phyloP scores from a whole-genome alignment of 2,329 filamentous ascomycete species.

The Coniochaeta pulveracea region DNA sequence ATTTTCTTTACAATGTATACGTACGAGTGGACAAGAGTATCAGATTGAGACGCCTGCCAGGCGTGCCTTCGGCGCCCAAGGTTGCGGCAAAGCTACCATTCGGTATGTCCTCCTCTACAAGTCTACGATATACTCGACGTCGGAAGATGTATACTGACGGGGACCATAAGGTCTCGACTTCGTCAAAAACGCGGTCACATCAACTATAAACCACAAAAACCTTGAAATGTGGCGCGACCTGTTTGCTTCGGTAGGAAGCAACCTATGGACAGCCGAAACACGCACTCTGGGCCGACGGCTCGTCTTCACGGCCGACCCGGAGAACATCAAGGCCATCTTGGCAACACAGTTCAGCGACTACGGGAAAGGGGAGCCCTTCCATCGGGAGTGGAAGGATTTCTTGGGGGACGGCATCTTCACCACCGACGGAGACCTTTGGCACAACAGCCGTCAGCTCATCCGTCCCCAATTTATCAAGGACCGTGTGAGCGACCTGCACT shows the following conservation, averaged over 20 bases:
- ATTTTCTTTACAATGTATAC: slow-evolving; percentile 25
- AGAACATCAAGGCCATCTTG: slow-evolving; percentile 87
- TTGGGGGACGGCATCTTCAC: slow-evolving; percentile 69
- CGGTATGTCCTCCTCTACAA: slow-evolving; percentile 22
- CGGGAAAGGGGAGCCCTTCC: slow-evolving; percentile 69
- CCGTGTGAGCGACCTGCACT: slow-evolving; percentile 68
- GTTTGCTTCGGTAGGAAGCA: slow-evolving; percentile 29
- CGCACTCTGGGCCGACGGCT: slow-evolving; percentile 44
- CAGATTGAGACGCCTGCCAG: slow-evolving; percentile 33
- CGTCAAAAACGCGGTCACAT: slow-evolving; percentile 41
- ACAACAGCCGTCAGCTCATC: slow-evolving; percentile 68
- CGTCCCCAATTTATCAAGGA: slow-evolving; percentile 81
- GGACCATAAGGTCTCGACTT: slow-evolving; percentile 61
- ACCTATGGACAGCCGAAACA: slow-evolving; percentile 55
- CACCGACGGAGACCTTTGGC: slow-evolving; percentile 72
- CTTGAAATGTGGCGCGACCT: slow-evolving; percentile 48
- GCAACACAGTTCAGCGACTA: slow-evolving; percentile 78
- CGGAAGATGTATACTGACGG: no score
- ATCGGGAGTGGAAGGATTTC: slow-evolving; percentile 63
- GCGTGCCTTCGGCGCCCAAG: slow-evolving; percentile 27
- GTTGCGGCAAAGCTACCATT: slow-evolving; percentile 29
- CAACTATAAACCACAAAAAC: slow-evolving; percentile 41
- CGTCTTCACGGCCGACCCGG: slow-evolving; percentile 69
- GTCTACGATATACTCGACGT: no score
- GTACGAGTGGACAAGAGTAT: slow-evolving; percentile 27